phyloP scores from a whole-genome alignment of 768 basidiomycete species.

The button mushroom (Agaricus bisporus) region DNA sequence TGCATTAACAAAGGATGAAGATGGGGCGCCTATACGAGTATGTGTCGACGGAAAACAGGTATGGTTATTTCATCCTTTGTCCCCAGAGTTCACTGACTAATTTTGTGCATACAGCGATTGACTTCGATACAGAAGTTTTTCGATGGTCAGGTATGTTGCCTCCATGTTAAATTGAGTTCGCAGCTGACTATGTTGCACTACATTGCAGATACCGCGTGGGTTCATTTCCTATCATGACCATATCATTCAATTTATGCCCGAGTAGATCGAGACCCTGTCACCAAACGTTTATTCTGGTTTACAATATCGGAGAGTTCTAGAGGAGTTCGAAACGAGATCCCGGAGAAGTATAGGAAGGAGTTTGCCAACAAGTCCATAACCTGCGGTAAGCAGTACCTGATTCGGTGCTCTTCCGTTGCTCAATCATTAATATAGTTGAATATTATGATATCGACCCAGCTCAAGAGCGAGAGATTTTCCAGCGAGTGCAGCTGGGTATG shows the following conservation, averaged over 20 bases:
- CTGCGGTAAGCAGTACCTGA: conserved; percentile 44
- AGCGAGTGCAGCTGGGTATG: conserved; percentile 78
- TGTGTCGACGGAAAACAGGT: conserved; percentile 86
- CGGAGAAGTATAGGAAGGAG: conserved; percentile 39
- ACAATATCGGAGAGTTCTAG: conserved; percentile 43
- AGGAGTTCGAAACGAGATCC: conserved; percentile 42
- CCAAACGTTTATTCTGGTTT: conserved; percentile 61
- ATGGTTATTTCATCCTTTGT: conserved; percentile 29
- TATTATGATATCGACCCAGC: conserved; percentile 37
- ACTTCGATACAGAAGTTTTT: conserved; percentile 78
- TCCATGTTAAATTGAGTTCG: conserved; percentile 17
- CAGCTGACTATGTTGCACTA: not conserved
- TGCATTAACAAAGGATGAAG: conserved; percentile 46
- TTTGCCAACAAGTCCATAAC: conserved; percentile 58
- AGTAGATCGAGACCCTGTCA: conserved; percentile 48
- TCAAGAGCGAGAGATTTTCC: conserved; percentile 74
- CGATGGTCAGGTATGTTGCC: conserved; percentile 57
- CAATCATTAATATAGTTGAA: not conserved
- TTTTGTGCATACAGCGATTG: conserved; percentile 38
- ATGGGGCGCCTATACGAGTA: conserved; percentile 49
- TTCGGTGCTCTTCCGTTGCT: not conserved
- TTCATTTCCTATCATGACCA: conserved; percentile 5
- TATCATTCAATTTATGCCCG: not conserved
- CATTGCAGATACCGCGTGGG: conserved; percentile 50
- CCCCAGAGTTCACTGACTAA: not conserved